Percentiles rank a stretch among this genome's conserved stretches.
Evolutionary conservation across 768 basidiomycete genomes (phyloP).

Genomic region (Tulasnella sp.): DNA sequence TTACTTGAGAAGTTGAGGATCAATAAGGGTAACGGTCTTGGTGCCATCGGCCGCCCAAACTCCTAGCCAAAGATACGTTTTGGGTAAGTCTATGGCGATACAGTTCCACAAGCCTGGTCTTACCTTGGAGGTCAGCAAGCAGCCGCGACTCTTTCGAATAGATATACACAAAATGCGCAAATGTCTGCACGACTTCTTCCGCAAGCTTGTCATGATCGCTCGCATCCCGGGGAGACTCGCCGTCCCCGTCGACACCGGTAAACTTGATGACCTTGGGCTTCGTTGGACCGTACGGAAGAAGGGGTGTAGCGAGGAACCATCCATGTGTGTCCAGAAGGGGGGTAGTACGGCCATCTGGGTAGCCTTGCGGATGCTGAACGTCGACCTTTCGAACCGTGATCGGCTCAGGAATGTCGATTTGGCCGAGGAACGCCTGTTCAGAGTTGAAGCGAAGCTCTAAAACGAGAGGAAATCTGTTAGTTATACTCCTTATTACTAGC

Average conservation of each 20-base stretch:
- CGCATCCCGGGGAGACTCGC: not conserved
- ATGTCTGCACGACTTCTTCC: conserved; percentile 25
- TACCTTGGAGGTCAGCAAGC: conserved; percentile 28
- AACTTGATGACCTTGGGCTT: not conserved
- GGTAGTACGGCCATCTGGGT: not conserved
- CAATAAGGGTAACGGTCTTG: not conserved
- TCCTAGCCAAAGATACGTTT: not conserved
- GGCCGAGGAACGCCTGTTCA: not conserved
- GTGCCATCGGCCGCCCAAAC: not conserved
- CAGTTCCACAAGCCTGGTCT: not conserved
- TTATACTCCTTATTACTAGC: not conserved
- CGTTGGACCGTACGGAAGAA: not conserved
- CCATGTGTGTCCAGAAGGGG: not conserved
- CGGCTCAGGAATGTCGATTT: not conserved
- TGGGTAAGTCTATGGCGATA: not conserved
- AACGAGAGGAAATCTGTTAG: not conserved
- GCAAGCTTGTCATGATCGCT: conserved; percentile 16
- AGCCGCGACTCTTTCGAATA: conserved; percentile 21
- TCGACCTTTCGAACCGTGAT: not conserved
- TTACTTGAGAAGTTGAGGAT: conserved; percentile 6
- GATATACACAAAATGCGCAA: conserved; percentile 26
- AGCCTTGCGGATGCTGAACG: not conserved
- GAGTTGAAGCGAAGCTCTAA: not conserved
- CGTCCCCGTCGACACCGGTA: not conserved
- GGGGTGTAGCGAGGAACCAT: not conserved